phyloP scores from a whole-genome alignment of 2,329 filamentous ascomycete species.

The Microdochium nivale region DNA sequence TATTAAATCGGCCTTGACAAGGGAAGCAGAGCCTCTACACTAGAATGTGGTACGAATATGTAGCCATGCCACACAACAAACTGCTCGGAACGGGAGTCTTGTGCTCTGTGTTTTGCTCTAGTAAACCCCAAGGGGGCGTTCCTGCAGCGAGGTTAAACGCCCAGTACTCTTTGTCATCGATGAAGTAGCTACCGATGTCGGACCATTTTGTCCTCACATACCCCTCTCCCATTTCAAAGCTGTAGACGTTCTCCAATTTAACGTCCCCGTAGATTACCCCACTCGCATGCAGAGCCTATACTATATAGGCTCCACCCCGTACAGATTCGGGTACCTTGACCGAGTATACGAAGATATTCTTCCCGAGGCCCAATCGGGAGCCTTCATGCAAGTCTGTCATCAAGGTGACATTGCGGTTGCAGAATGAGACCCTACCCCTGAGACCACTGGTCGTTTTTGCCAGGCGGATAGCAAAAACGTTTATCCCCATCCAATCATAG shows the following conservation, averaged over 20 bases:
- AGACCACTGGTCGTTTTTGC: too few relatives aligned
- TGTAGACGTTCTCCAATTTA: neutral
- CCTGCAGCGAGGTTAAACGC: neutral
- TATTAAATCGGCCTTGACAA: neutral
- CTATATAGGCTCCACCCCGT: too few relatives aligned
- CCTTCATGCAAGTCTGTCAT: too few relatives aligned
- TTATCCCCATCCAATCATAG: too few relatives aligned
- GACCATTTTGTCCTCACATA: neutral
- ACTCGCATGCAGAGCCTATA: neutral
- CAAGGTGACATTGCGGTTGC: too few relatives aligned
- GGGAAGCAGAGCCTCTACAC: neutral
- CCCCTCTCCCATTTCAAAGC: neutral
- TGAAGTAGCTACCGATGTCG: neutral
- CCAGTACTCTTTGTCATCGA: neutral
- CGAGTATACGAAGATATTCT: too few relatives aligned
- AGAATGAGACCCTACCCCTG: too few relatives aligned
- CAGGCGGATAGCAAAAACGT: too few relatives aligned
- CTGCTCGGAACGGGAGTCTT: neutral
- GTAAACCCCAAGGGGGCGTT: neutral
- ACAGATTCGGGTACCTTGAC: too few relatives aligned
- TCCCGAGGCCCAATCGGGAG: too few relatives aligned
- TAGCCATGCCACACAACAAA: neutral
- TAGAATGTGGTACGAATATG: neutral
- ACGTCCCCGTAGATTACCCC: neutral
- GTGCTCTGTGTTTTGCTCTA: too few relatives aligned